Conservation (phyloP, 106 monocot species). For the Acanthochlamys bracteata region DNA sequence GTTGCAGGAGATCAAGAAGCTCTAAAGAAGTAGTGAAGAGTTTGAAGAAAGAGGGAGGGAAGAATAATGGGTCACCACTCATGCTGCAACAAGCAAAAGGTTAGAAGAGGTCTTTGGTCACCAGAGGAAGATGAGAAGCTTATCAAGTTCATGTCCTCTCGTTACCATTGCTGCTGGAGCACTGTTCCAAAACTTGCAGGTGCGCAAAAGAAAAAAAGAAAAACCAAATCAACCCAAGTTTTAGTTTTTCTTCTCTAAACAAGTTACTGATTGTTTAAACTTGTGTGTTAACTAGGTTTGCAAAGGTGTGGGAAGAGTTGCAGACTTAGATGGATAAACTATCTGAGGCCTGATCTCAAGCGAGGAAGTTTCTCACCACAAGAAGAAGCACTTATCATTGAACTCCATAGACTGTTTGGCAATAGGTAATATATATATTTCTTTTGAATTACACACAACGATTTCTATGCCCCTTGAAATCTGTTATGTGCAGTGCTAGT, state of each 20-base stretch:
- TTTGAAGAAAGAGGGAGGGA: not conserved
- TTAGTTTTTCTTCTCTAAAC: not conserved
- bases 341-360: conserved; percentile 32
- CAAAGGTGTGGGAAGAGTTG: conserved; percentile 49
- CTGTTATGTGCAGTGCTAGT: too few species aligned
- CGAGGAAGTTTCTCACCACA: conserved; percentile 33
- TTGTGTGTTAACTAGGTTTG: conserved; percentile 6
- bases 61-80: conserved; percentile 59
- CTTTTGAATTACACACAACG: not conserved
- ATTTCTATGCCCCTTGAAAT: too few species aligned
- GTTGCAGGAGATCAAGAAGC: not conserved
- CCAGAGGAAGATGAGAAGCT: conserved; percentile 66
- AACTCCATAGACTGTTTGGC: conserved; percentile 38
- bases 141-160: conserved; percentile 56
- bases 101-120: conserved; percentile 60
- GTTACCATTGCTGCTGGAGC: conserved; percentile 78
- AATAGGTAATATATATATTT: conserved; percentile 39
- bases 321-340: conserved; percentile 25
- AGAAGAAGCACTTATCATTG: conserved; percentile 41
- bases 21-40: not conserved
- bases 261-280: not conserved
- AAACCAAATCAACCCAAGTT: not conserved
- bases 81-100: conserved; percentile 85
- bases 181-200: conserved; percentile 63
- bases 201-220: not conserved